Evolutionary conservation across 768 basidiomycete genomes (phyloP), one percentile per base, ranked within the genome.

Genomic region (Tylopilus vinaceipallidus): DNA sequence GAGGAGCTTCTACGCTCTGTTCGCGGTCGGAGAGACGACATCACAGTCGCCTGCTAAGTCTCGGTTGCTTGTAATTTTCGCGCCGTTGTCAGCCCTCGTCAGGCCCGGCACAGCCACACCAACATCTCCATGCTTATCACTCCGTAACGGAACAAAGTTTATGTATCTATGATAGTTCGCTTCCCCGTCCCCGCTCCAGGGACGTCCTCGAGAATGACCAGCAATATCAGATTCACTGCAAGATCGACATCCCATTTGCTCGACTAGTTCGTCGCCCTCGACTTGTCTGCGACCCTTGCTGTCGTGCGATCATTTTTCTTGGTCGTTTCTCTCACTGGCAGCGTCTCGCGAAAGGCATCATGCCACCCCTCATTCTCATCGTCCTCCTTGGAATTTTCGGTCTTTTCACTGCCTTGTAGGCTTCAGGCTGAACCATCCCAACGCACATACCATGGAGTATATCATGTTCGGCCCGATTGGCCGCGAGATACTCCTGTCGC

Each of bases 391-490:
- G 48, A 22, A n/a, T 49, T n/a, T 49, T 35, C 22, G 33, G 20
- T 27, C 48, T 49, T 22, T 49, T 49, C 48, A 49, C 48, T 8
- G 75, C 78, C 65, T 81, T 42, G 70, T 82, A 35, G 48, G 35
- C 32, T 49, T 49, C 32, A 49, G 49, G 48, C 19, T 45, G 26
- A 79, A 78, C 49, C 79, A 81, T 57, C 78, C 76, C 0, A 65
- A 72, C 23, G 78, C 80, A 6, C 79, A 81, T 52, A 79, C 70
- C 48, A 80, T 81, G 77, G 73, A 46, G 26, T 49, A 35, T 8
- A 48, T 49, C 20, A 27, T 49, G 2, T 49, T 49, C 16, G 48
- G 48, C 16, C 45, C 48, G 3, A 23, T 48, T 13, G 48, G 45
- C 26, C 48, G 48, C 12, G 47, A 49, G 26, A 17, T 49, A 22